Evolutionary conservation across 768 basidiomycete genomes (phyloP), one percentile per base, ranked within the genome.

Genomic region (Lyophyllum atratum): DNA sequence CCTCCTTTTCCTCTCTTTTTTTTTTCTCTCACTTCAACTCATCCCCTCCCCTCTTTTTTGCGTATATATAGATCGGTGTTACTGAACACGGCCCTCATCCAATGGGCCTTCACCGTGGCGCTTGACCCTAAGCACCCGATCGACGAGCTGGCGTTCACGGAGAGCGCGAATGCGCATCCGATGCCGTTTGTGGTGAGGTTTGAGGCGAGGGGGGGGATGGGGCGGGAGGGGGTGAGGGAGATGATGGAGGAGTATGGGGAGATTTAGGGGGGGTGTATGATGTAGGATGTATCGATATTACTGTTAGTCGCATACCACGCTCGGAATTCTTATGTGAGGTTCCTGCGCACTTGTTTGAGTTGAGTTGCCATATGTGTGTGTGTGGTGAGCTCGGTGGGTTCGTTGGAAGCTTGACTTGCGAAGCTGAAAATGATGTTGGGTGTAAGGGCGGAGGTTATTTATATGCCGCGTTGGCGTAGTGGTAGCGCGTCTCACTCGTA

Each of bases 81-180:
- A 62, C 74, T 90, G 59, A 89, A 86, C 55, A 80, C 84, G 0
- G 85, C 85, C 0, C 75, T 87, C 14, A 70, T 85, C 1, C 68
- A 87, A 31, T 89, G 87, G 85, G 82, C 86, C 0, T 89, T 90
- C 75, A 76, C 68, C 1, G 73, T 91, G 22, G 73, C 72, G 3
- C 64, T 80, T 26, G 83, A 87, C 60, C 79, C 81, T 0, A 62
- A 69, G 0, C 68, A 74, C 2, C 85, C 85, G 0, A 87, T 90
- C 51, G 83, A 91, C 63, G 76, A 77, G 9, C 69, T 79, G 37
- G 85, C 78, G 1, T 87, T 90, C 63, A 82, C 82, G 5, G 83
- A 87, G 60, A 83, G 81, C 3, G 83, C 86, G 15, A 83, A 88
- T 62, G 77, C 80, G 0, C 87, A 86, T 54, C 89, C 89, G 0